Evolutionary conservation across 352 stramenopile species (phyloP).

Genomic region (Bremia lactucae): DNA sequence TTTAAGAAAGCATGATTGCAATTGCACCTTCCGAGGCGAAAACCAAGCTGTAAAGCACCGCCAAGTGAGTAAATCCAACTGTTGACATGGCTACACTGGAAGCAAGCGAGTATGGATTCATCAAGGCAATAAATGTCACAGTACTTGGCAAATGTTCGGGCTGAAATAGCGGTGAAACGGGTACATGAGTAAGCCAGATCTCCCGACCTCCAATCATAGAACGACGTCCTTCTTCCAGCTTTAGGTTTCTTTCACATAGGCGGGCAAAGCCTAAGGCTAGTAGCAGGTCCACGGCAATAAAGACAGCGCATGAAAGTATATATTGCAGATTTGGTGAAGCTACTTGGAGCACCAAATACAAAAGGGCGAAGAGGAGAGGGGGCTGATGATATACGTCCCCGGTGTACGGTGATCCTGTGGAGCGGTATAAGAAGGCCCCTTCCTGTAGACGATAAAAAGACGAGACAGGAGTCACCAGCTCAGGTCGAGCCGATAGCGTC

Average conservation of each 20-base stretch:
- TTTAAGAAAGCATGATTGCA: too few relatives aligned
- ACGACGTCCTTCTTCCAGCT: conserved; percentile 35
- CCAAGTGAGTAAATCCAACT: conserved; percentile 49
- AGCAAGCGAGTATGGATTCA: conserved; percentile 70
- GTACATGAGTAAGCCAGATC: conserved; percentile 63
- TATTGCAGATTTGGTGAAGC: conserved; percentile 20
- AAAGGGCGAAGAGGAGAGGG: conserved; percentile 57
- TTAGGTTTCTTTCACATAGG: conserved; percentile 36
- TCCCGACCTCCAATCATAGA: conserved; percentile 28
- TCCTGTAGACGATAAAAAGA: conserved; percentile 56
- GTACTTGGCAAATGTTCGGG: conserved; percentile 32
- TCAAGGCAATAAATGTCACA: conserved; percentile 49
- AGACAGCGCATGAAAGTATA: conserved; percentile 21
- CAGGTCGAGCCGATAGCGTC: conserved; percentile 38
- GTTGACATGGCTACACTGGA: conserved; percentile 66
- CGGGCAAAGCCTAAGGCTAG: conserved; percentile 47
- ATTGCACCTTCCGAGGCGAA: conserved; percentile 45
- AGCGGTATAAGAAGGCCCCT: conserved; percentile 39
- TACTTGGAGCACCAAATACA: conserved; percentile 38
- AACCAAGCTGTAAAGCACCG: conserved; percentile 55
- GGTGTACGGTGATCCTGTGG: conserved; percentile 46
- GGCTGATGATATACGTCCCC: conserved; percentile 80
- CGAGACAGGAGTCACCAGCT: conserved; percentile 55
- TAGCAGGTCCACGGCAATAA: conserved; percentile 42
- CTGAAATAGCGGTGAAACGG: conserved; percentile 57